Percentiles rank a stretch among this genome's conserved stretches.
These are phyloP conservation scores for Jackrogersella multiformis DNA, from an alignment of 495 filamentous ascomycete species.

Conservation along the genomic window DNA sequence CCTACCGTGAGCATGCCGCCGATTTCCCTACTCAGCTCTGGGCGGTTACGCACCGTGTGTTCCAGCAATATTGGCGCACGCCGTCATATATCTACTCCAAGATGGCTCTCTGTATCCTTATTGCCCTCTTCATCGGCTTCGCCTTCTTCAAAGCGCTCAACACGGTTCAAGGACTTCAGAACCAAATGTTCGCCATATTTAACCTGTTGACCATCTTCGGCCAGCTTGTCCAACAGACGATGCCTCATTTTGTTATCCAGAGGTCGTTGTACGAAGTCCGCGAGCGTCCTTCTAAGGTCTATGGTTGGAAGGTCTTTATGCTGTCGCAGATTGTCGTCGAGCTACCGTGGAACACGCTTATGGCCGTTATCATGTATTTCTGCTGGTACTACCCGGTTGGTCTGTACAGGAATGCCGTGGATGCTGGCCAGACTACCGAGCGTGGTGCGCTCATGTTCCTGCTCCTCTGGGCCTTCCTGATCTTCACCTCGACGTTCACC, in stretches of 20 bases:
- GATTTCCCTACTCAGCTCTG: conserved; percentile 63
- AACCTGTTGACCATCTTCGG: conserved; percentile 81
- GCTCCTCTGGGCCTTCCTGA: conserved; percentile 69
- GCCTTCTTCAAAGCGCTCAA: conserved; percentile 80
- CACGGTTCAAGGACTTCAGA: conserved; percentile 80
- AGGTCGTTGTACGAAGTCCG: conserved; percentile 84
- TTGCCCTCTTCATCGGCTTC: conserved; percentile 85
- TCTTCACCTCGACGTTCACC: conserved; percentile 76
- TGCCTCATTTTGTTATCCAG: conserved; percentile 83
- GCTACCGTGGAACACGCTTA: conserved; percentile 77
- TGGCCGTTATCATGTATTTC: conserved; percentile 74
- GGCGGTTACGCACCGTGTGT: conserved; percentile 70
- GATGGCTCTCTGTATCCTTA: conserved; percentile 62
- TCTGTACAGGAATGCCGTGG: conserved; percentile 72
- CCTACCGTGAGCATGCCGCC: conserved; percentile 66
- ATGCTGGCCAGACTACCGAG: conserved; percentile 62
- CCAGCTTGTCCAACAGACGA: conserved; percentile 81
- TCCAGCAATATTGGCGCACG: conserved; percentile 90
- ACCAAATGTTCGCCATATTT: conserved; percentile 89
- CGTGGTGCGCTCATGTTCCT: conserved; percentile 75
- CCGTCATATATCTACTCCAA: conserved; percentile 87
- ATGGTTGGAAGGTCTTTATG: conserved; percentile 85
- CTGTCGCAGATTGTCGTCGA: conserved; percentile 79
- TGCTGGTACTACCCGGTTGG: conserved; percentile 87
- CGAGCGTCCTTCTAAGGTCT: conserved; percentile 84